Evolutionary conservation across 2,329 filamentous ascomycete species (phyloP), one percentile per base, ranked within the genome.

Genomic region (Pochonia chlamydosporia): DNA sequence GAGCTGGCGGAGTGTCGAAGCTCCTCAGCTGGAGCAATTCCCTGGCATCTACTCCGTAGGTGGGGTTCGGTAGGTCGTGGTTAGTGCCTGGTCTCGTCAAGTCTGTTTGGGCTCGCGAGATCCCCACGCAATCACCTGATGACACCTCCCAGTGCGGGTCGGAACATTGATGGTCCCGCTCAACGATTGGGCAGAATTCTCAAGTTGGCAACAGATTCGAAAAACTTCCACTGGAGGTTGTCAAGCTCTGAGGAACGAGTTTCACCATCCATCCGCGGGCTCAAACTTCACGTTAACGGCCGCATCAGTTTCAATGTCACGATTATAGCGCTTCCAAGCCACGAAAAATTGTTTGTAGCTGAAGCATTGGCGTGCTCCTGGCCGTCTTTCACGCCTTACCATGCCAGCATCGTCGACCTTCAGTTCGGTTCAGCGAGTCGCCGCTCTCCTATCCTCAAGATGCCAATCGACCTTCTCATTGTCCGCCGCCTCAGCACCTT

Each of bases 81-180:
- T n/a, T n/a, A n/a, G n/a, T n/a, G n/a, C n/a, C n/a, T n/a, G n/a
- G n/a, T n/a, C n/a, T n/a, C n/a, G n/a, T n/a, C n/a, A n/a, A n/a
- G n/a, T n/a, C n/a, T n/a, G n/a, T n/a, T n/a, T n/a, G n/a, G n/a
- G 25, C 40, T 54, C 65, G 48, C 63, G 63, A 66, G 61, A 51
- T 26, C 21, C 24, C 52, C 63, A 57, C 63, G 62, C 52, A 53
- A 53, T 68, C 63, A 66, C 59, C 58, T 69, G 65, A 66, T 56
- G 57, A 14, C 52, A 48, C 10, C 47, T 41, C 40, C 18, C 25
- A 14, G 21, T 24, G 26, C 41, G 21, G 42, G 25, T 26, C 43
- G 48, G 50, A 52, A 41, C n/a, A 52, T 44, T 37, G 5, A 53
- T 54, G 49, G 13, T 28, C 24, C 49, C 40, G n/a, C 3, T 39